These are phyloP conservation scores for Sugiyamaella boreocaroliniensis DNA, from an alignment of 805 yeast species.

Conservation along the genomic window DNA sequence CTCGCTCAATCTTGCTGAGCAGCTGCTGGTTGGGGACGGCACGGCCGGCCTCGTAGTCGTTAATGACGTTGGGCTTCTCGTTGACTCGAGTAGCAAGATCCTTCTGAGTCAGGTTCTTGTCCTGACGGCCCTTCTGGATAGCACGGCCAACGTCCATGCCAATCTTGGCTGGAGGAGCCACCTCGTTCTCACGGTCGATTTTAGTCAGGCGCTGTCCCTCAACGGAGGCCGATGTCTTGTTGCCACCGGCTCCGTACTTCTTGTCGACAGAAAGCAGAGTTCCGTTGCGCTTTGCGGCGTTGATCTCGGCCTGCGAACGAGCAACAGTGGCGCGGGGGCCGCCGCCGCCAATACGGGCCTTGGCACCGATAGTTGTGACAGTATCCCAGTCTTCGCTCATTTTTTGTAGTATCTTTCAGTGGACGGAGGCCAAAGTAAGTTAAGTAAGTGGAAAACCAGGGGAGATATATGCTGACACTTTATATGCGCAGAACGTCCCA, in stretches of 20 bases:
- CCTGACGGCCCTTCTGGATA: constrained; percentile 78
- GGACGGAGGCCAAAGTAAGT: neutral
- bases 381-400: constrained; percentile 73
- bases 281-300: constrained; percentile 93
- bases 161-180: constrained; percentile 84
- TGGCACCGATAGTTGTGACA: constrained; percentile 81
- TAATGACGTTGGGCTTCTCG: constrained; percentile 91
- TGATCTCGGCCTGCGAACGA: constrained; percentile 66
- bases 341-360: constrained; percentile 79
- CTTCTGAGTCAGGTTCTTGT: constrained; percentile 85
- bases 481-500: neutral
- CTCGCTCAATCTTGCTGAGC: constrained; percentile 87
- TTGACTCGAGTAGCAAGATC: constrained; percentile 92
- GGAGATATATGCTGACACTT: neutral
- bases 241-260: constrained; percentile 64
- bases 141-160: constrained; percentile 82
- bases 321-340: constrained; percentile 87
- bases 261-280: constrained; percentile 85
- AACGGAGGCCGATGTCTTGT: constrained; percentile 58
- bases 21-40: constrained; percentile 96
- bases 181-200: constrained; percentile 89
- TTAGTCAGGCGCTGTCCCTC: constrained; percentile 95
- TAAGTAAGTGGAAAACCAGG: neutral
- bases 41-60: constrained; percentile 95
- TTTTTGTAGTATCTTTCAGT: neutral